These are phyloP conservation scores for Euphorbia corollata DNA, from an alignment of 441 rosid species.

Conservation along the genomic window DNA sequence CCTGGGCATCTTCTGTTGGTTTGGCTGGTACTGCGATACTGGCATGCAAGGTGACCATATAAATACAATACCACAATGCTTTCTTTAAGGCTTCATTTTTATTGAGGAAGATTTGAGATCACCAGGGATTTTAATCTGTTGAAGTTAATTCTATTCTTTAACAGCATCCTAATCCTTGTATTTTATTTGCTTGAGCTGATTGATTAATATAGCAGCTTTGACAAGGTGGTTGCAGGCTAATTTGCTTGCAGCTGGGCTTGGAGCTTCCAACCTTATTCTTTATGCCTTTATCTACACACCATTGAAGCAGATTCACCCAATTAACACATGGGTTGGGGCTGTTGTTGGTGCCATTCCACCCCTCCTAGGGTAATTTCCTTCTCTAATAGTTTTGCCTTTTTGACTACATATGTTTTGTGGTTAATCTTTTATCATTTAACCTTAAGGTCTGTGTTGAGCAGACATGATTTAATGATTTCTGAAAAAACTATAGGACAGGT, in stretches of 20 bases:
- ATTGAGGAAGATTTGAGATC: not conserved
- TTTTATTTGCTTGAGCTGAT: constrained; percentile 17
- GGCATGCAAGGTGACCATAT: constrained; percentile 63
- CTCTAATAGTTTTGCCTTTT: constrained; percentile 1
- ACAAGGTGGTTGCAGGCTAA: constrained; percentile 89
- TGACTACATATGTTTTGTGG: not conserved
- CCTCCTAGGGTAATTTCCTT: constrained; percentile 55
- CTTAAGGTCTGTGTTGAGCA: not conserved
- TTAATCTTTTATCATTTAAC: not conserved
- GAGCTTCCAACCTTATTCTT: constrained; percentile 80
- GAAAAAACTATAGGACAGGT: too few species aligned
- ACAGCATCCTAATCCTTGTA: not conserved
- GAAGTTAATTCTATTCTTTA: not conserved
- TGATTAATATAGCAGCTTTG: constrained; percentile 37
- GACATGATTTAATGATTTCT: not conserved
- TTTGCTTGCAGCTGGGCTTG: constrained; percentile 85
- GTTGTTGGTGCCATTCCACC: constrained; percentile 94
- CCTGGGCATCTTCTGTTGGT: constrained; percentile 75
- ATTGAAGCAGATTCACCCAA: constrained; percentile 94
- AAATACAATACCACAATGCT: constrained; percentile 12
- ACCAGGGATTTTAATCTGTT: not conserved
- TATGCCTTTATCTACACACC: constrained; percentile 95
- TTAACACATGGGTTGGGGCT: constrained; percentile 97
- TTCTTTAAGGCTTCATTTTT: not conserved
- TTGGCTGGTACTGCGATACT: constrained; percentile 67